Evolutionary conservation across 2,329 filamentous ascomycete species (phyloP), one percentile per base, ranked within the genome.

Genomic region (Beauveria australis): DNA sequence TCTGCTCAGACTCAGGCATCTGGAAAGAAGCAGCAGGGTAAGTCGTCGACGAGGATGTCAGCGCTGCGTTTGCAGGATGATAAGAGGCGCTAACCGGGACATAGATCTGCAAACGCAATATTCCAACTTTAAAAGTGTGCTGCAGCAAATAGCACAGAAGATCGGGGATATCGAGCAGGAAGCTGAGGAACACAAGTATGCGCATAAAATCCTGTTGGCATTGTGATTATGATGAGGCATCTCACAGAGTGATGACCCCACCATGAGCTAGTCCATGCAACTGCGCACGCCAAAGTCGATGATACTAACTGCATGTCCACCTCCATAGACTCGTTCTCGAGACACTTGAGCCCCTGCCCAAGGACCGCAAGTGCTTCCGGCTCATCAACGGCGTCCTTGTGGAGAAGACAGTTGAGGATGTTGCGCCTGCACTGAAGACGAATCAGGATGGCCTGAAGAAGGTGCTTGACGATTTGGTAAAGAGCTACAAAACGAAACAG

Each of bases 141-240:
- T 99, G 62, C 93, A 97, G 76, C 90, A 94, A 71, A 86, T 99
- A 69, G 94, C 94, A 33, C 88, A 92, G 71, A 97, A 96, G 75
- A 97, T 99, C 67, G 94, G 94, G 46, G 92, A 97, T 71, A 92
- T 99, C 61, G 94, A 99, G 78, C 91, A 96, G 73, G 94, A 97
- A 74, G 88, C 90, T 22, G 94, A 99, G 75, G 94, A 99, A 74
- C 94, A 99, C 81, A 97, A 96, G 94, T 97, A 78, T 73, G 88
- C 78, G 33, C 3, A 6, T 28, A 14, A n/a, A 24, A n/a, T 75
- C 62, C 19, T 55, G 26, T 37, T 22, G 8, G 8, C 2, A n/a
- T 9, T 8, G 47, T 19, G 7, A 14, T 1, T 1, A 24, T 24
- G 12, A 40, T n/a, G 46, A 58, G 46, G 44, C 54, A 28, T 41